These are phyloP conservation scores for Yarrowia sp. DNA, from an alignment of 805 yeast species.

Conservation along the genomic window DNA sequence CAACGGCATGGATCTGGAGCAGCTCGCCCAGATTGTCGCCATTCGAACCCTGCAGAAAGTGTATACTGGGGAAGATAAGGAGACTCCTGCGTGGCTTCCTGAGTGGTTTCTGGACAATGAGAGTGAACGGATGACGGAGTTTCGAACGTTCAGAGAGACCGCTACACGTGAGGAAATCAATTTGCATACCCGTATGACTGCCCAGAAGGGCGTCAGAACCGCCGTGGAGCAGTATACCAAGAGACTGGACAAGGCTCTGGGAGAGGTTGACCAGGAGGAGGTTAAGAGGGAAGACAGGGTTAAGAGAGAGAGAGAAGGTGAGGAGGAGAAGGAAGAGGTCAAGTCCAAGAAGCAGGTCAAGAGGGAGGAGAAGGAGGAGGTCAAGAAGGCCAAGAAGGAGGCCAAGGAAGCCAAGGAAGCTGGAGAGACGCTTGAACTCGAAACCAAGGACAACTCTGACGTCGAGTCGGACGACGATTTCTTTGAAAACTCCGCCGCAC, in stretches of 20 bases:
- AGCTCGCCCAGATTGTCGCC: slow-evolving; percentile 20
- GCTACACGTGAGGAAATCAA: slow-evolving; percentile 40
- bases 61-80: slow-evolving; percentile 36
- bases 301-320: neutral
- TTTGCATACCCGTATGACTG: slow-evolving; percentile 45
- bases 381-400: slow-evolving; percentile 26
- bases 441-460: slow-evolving; percentile 49
- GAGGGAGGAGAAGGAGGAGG: neutral
- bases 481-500: slow-evolving; percentile 66
- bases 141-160: slow-evolving; percentile 31
- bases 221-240: slow-evolving; percentile 38
- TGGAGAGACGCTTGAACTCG: neutral
- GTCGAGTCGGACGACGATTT: slow-evolving; percentile 48
- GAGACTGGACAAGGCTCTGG: slow-evolving; percentile 40
- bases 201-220: slow-evolving; percentile 41
- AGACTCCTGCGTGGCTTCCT: slow-evolving; percentile 37
- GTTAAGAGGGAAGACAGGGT: neutral
- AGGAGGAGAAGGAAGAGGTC: slow-evolving; percentile 8
- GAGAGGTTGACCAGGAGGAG: slow-evolving; percentile 30
- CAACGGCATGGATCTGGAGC: slow-evolving; percentile 41
- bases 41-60: slow-evolving; percentile 40
- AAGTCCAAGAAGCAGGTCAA: neutral
- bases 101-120: slow-evolving; percentile 37
- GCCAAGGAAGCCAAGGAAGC: slow-evolving; percentile 49
- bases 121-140: slow-evolving; percentile 40